Evolutionary conservation across 805 yeast species (phyloP), one percentile per base, ranked within the genome.

Genomic region (Ogataea zsoltii): DNA sequence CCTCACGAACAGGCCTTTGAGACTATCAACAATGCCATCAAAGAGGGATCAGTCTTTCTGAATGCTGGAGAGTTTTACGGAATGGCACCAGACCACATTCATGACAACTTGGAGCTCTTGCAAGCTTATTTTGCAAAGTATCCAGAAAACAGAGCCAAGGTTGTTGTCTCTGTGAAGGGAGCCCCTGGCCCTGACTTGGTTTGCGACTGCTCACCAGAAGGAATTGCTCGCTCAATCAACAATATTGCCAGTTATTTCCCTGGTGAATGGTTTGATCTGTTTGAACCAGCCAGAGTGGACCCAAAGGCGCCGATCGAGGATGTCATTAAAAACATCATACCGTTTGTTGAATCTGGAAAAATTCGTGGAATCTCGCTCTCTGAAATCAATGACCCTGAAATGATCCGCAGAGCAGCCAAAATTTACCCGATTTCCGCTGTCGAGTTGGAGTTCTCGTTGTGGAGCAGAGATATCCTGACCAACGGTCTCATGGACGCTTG

Each of bases 1-100:
- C 75, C 84, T 7, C 62, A 72, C 42, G 80, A 75, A 15, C 69
- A 72, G 43, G 81, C 86, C 3, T 70, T 80, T 48, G 77, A 67
- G 10, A 66, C 78, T 2, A 69, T 89, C 61, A 72, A 78, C 46
- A 67, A 70, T 29, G 83, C 85, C 21, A 62, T 79, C 26, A 69
- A 72, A 25, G 57, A 62, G 49, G 72, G 81, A 50, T 70, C 78
- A 64, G 66, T 65, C 10, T 74, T 84, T 46, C 68, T 86, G 64
- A 88, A 88, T 58, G 82, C 80, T 21, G 94, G 94, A 48, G 94
- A 83, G 56, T 87, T 88, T 59, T 88, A 89, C 56, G 95, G 95
- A n/a, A 49, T 65, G 1, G 41, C 49, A 12, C 71, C 74, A 5
- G 66, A 69, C 4, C 60, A 70, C 28, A 67, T 70, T 39, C 56